phyloP scores from a whole-genome alignment of 352 stramenopile genomes.

The Globisporangium polare region DNA sequence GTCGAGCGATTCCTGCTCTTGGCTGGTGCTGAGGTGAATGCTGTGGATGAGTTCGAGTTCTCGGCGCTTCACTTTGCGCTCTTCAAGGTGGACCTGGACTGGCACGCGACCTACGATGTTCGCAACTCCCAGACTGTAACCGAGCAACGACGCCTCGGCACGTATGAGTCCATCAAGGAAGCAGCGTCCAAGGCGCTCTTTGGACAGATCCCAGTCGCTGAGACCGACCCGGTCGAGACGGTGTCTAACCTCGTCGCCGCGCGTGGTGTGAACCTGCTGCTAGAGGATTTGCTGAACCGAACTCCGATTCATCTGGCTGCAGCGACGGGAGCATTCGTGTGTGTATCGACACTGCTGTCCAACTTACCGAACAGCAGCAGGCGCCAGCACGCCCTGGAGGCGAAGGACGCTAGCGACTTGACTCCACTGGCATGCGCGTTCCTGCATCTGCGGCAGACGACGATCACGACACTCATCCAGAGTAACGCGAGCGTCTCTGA shows the following conservation, averaged over 20 bases:
- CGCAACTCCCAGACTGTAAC: constrained; percentile 36
- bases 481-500: constrained; percentile 49
- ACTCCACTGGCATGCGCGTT: constrained; percentile 56
- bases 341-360: constrained; percentile 47
- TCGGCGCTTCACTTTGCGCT: constrained; percentile 57
- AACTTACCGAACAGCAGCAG: not conserved
- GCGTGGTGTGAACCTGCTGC: constrained; percentile 28
- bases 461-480: constrained; percentile 70
- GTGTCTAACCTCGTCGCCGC: constrained; percentile 61
- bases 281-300: constrained; percentile 40
- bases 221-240: constrained; percentile 67
- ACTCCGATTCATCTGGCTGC: constrained; percentile 59
- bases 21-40: constrained; percentile 43
- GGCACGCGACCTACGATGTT: constrained; percentile 49
- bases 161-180: constrained; percentile 42
- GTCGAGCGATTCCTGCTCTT: constrained; percentile 61
- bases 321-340: constrained; percentile 66
- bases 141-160: constrained; percentile 23
- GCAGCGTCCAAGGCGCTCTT: constrained; percentile 35
- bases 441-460: constrained; percentile 51
- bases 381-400: constrained; percentile 10
- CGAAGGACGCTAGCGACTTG: constrained; percentile 28
- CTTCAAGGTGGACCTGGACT: constrained; percentile 65
- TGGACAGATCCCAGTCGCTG: constrained; percentile 26
- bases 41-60: constrained; percentile 50